Base-by-base conservation (phyloP, 2,329 filamentous ascomycete genomes). In the Exophiala xenobiotica region DNA sequence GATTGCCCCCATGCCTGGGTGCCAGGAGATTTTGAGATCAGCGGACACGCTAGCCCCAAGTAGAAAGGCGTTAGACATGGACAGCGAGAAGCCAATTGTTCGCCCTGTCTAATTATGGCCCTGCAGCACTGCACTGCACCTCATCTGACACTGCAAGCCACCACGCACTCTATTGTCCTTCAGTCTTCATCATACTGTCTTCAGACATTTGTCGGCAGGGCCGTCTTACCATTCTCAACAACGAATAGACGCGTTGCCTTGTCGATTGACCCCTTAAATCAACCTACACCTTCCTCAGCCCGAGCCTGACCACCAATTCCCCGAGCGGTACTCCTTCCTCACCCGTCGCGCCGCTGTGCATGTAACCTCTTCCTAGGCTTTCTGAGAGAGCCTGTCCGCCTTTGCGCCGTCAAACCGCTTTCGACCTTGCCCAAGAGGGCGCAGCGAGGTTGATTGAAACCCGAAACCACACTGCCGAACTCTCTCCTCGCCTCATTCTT, bases 101-200 rank as follows among this genome's bases (percentile, higher is more conserved):
- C 14, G 20, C n/a, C 8, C 27, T 33, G 12, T n/a, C n/a, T 12
- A 29, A 27, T 38, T 24, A 39, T 24, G 29, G 19, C 24, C 35
- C 24, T 31, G 29, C 39, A 35, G 31, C 33, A 49, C 35, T 47
- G 37, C 46, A 44, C 22, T 41, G 24, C 46, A 54, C 33, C 20
- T 49, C 44, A 46, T 49, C 43, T 22, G 27, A 40, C 40, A 47
- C 47, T 50, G 42, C 46, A 54, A 54, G 51, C 42, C 51, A 42
- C 40, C 45, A 38, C 37, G 41, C 23, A 43, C 29, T n/a, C 26
- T 14, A 35, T 51, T 51, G 23, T 31, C 27, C 42, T 35, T 46
- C 45, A 31, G 27, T 51, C 53, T 38, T 39, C 31, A 45, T 47
- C 49, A 41, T 43, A 49, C 27, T 37, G 20, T 55, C 26, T 47